Evolutionary conservation across 768 basidiomycete species (phyloP), one percentile per base, ranked within the genome.

Genomic region (Mycena rebaudengoi): DNA sequence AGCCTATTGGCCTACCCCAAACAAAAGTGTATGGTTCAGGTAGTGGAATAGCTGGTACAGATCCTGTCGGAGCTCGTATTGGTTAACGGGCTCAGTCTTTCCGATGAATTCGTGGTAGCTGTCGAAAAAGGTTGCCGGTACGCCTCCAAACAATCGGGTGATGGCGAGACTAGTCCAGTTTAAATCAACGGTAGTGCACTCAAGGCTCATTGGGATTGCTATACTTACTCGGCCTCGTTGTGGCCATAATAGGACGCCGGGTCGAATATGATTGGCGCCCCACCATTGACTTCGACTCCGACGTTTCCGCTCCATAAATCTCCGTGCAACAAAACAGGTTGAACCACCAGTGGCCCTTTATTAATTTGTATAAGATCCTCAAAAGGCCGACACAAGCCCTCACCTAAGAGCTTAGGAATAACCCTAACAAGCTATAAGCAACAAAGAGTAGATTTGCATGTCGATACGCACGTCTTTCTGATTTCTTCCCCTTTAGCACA

Each of bases 11-110:
- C 89, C 78, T 71, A 92, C 92, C 62, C 91, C 91, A 70, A 94
- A 94, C 5, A 94, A 73, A 5, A 91, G 77, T 0, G 92, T 91
- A 69, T 94, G 92, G 68, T 94, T 94, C 66, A 94, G 76, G 70
- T 92, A 92, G 74, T 94, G 92, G 65, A 91, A 94, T 26, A 94
- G 75, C 73, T 92, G 86, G 67, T 94, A 94, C n/a, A 94, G 74
- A 51, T 90, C 85, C 30, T 75, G 82, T 32, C 92, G 84, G 35
- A 88, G 79, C 28, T 81, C 80, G 69, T 91, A 93, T 69, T 93
- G 84, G 4, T 84, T 82, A 4, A 80, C 80, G 6, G 92, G 92
- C 32, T 88, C 83, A 1, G 88, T 80, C 72, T 88, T 92, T 0
- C 89, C 88, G 28, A 82, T 76, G 66, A 87, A 62, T 46, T 85